A percentile compares a stretch with the other conserved stretches of the same genome.
phyloP scores from a whole-genome alignment of 768 basidiomycete genomes.

The Thelephora ganbajun region DNA sequence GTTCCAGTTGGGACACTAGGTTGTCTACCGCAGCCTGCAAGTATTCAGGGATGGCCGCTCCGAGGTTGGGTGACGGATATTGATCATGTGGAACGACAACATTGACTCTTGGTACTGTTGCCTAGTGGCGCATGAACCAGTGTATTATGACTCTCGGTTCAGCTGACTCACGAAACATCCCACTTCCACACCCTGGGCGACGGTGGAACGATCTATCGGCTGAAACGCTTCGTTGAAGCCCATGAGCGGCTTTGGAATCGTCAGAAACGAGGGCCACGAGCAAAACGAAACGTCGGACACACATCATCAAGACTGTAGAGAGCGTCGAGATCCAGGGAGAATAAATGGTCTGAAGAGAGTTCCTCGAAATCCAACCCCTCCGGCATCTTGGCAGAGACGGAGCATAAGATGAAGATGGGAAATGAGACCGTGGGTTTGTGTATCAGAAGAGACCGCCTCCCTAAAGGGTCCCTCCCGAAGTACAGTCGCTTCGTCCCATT shows the following conservation, averaged over 20 bases:
- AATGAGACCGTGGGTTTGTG: conserved; percentile 35
- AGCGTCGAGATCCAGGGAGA: conserved; percentile 31
- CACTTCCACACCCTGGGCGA: no score
- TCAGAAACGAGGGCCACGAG: neutral
- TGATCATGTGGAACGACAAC: conserved; percentile 26
- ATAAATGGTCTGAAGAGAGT: conserved; percentile 42
- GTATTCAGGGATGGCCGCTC: conserved; percentile 30
- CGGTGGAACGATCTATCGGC: no score
- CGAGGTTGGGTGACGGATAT: conserved; percentile 18
- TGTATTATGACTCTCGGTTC: neutral
- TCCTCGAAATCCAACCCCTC: conserved; percentile 43
- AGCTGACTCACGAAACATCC: no score
- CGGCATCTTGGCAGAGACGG: conserved; percentile 42
- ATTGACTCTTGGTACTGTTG: conserved; percentile 31
- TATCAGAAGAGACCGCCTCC: conserved; percentile 72
- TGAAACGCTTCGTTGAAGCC: neutral
- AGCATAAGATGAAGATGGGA: conserved; percentile 50
- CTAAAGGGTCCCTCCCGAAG: conserved; percentile 75
- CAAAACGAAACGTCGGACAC: conserved; percentile 2
- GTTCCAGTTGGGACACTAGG: conserved; percentile 40
- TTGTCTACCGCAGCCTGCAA: conserved; percentile 30
- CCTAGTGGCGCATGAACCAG: conserved; percentile 20
- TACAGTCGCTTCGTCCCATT: conserved; percentile 33
- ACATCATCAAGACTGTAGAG: conserved; percentile 16
- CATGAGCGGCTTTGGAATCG: conserved; percentile 1